phyloP scores from a whole-genome alignment of 306 rosid genomes.

The Nissolia schottii region DNA sequence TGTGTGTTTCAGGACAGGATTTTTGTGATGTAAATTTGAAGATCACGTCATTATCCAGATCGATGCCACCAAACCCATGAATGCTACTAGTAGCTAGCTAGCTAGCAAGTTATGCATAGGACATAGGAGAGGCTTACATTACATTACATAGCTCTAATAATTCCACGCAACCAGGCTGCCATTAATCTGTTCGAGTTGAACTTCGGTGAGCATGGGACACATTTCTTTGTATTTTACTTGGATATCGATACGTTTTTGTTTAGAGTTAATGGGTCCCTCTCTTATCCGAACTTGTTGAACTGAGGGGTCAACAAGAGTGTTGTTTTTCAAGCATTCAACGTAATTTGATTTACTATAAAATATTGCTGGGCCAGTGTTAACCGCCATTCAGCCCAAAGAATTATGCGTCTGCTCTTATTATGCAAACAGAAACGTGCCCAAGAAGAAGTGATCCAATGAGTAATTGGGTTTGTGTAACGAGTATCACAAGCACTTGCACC shows the following conservation, averaged over 20 bases:
- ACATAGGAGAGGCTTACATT: too few species aligned
- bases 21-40: constrained; percentile 25
- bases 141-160: constrained; percentile 26
- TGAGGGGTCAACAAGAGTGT: too few species aligned
- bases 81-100: background rate
- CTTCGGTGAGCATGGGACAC: background rate
- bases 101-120: too few species aligned
- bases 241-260: background rate
- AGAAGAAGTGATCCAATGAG: too few species aligned
- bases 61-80: constrained; percentile 16
- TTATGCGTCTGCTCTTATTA: too few species aligned
- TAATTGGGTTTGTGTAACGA: too few species aligned
- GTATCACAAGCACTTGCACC: too few species aligned
- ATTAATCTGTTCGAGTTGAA: background rate
- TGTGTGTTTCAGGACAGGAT: constrained; percentile 9
- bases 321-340: too few species aligned
- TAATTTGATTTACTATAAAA: too few species aligned
- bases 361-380: too few species aligned
- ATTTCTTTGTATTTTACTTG: background rate
- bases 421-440: too few species aligned
- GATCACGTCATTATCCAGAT: background rate
- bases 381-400: too few species aligned
- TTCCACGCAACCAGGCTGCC: constrained; percentile 29
- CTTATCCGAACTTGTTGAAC: background rate
- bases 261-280: background rate